Evolutionary conservation across 169 alveolate species (phyloP), one percentile per base, ranked within the genome.

Genomic region (Plasmodium knowlesi): DNA sequence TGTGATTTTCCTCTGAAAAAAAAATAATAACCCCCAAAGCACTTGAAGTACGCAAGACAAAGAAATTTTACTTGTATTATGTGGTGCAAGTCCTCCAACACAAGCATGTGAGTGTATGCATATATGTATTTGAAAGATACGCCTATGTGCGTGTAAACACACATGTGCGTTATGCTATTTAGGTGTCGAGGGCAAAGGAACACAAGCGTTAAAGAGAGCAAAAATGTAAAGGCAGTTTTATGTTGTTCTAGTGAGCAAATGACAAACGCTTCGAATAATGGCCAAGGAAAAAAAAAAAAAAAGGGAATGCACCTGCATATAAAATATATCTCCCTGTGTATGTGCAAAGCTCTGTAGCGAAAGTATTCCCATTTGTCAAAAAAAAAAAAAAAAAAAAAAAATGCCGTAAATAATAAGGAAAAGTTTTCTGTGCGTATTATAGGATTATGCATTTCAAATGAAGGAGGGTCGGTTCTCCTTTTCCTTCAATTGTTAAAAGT

Each of bases 131-230:
- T 67, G n/a, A 67, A 25, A 28, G 41, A 67, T 67, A 67, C 22
- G 30, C 76, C 37, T 67, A 67, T n/a, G 37, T 67, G n/a, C 76
- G 41, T 67, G 76, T 67, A 67, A 67, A 67, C 76, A 67, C 37
- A 67, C 76, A 67, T 67, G n/a, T 25, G 37, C 37, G 76, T 67
- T 67, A 67, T 67, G 16, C 37, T 14, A 67, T 67, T 67, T 67
- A 67, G 76, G 37, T 16, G 10, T 67, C 76, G 41, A 67, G 16
- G 30, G n/a, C n/a, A 67, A 67, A 22, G 76, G 76, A 67, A 67
- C 76, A 67, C 37, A 67, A 67, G 37, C 41, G 30, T 22, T 22
- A 4, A 67, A 28, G 76, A 67, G 76, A 67, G 76, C 76, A 67
- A 67, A 67, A 22, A 67, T 28, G 37, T 19, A 19, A 67, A 67